These are phyloP conservation scores for Exophiala sp. DNA, from an alignment of 2,329 filamentous ascomycete species.

Conservation along the genomic window DNA sequence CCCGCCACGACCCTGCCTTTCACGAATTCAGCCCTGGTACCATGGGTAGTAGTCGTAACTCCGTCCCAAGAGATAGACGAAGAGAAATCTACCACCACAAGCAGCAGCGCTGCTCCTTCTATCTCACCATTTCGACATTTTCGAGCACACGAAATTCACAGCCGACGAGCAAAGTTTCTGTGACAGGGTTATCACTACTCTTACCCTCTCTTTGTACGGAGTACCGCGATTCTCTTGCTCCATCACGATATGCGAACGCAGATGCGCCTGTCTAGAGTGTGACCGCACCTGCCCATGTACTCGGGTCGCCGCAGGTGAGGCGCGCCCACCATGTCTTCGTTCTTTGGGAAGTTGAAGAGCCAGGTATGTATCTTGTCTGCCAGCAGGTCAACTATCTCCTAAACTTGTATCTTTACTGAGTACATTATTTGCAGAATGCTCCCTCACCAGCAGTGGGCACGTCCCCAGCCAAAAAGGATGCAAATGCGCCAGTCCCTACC, in stretches of 20 bases:
- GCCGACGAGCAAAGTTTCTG: no score
- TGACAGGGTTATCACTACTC: not conserved
- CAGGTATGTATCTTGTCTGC: constrained; percentile 26
- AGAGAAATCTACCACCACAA: no score
- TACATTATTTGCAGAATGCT: constrained; percentile 24
- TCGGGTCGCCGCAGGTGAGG: constrained; percentile 28
- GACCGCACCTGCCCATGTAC: constrained; percentile 16
- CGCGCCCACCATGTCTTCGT: constrained; percentile 45
- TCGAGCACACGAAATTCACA: no score
- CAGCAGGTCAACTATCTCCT: not conserved
- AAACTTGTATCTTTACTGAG: not conserved
- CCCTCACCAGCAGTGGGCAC: constrained; percentile 15
- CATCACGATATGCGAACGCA: not conserved
- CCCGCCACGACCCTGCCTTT: no score
- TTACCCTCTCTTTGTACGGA: not conserved
- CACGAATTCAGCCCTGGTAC: no score
- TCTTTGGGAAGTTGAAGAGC: constrained; percentile 54
- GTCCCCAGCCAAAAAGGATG: constrained; percentile 56
- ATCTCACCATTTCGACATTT: no score
- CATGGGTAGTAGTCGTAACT: no score
- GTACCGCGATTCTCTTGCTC: not conserved
- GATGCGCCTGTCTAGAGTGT: constrained; percentile 14
- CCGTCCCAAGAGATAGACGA: no score
- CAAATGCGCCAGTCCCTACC: constrained; percentile 54
- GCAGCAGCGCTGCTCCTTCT: no score